Evolutionary conservation across 257 asterid genomes (phyloP), one percentile per base, ranked within the genome.

Genomic region (Solanum peruvianum): DNA sequence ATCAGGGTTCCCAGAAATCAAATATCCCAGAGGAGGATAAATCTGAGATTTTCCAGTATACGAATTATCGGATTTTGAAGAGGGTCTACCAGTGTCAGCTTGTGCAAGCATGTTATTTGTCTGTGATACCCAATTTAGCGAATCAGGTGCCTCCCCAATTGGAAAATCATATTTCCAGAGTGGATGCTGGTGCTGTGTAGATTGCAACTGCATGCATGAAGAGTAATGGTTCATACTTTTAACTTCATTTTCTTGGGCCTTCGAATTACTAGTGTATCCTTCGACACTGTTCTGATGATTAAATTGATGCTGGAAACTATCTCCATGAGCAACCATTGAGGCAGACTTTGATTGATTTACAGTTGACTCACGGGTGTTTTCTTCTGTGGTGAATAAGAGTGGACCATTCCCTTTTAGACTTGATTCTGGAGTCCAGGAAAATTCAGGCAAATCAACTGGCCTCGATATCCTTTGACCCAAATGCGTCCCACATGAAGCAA

Each of bases 391-490:
- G 21, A 41, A 16, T 16, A 62, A 35, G 45, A 86, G 31, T 9
- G 83, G 78, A 83, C 67, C 47, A 66, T 23, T 20, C 81, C 23
- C 58, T 41, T 70, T 64, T 82, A 77, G 25, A 49, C 49, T 42
- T 39, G 78, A 80, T 76, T 83, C 86, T 60, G 29, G 15, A 39
- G 78, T 84, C 56, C 49, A 71, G 11, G 29, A 72, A 87, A 77
- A 58, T 62, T 75, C 81, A n/a, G 87, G 70, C 41, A 80, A 35
- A 23, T 64, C 58, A 18, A 23, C 85, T 72, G 78, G 73, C 77
- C 56, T 60, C 33, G 41, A 87, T 71, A 70, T 86, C 84, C 89
- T 35, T 89, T 87, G 81, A n/a, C 83, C 27, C 25, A 76, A 83
- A 37, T 8, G 37, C 4, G 70, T 64, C 44, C 64, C 60, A 60